Percentiles rank a stretch among this genome's conserved stretches.
phyloP scores from a whole-genome alignment of 352 stramenopile species.

The Phytopythium oedochilum region DNA sequence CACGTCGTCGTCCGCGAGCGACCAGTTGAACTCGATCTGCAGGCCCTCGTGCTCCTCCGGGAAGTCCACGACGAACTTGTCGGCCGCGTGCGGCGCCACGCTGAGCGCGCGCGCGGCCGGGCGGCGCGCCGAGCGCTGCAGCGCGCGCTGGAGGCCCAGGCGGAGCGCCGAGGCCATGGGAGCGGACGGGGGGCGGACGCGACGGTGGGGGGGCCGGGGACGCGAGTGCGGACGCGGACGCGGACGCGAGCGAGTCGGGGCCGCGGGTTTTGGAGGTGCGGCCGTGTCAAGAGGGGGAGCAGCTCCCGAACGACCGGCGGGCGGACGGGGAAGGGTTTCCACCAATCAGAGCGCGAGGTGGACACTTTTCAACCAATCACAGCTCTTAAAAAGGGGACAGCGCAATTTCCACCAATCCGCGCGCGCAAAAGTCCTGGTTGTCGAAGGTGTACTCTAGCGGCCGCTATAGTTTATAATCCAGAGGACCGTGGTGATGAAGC shows the following conservation, averaged over 20 bases:
- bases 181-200: constrained; percentile 1
- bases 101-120: constrained; percentile 34
- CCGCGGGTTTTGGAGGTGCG: constrained; percentile 26
- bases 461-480: background rate
- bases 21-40: constrained; percentile 88
- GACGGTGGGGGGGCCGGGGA: background rate
- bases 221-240: background rate
- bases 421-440: too few relatives aligned
- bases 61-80: constrained; percentile 80
- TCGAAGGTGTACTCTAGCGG: background rate
- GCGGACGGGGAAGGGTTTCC: constrained; percentile 15
- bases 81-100: constrained; percentile 50
- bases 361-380: constrained; percentile 13
- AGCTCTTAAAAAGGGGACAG: background rate
- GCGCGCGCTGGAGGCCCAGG: constrained; percentile 45
- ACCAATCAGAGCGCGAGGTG: constrained; percentile 18
- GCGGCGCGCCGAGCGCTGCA: constrained; percentile 38
- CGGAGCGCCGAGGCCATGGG: constrained; percentile 62
- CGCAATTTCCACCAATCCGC: background rate
- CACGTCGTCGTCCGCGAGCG: constrained; percentile 74
- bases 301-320: constrained; percentile 39
- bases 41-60: constrained; percentile 73
- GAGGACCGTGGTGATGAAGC: too few relatives aligned
- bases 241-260: background rate
- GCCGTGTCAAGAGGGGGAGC: constrained; percentile 4